Evolutionary conservation across 371 early-diverging fungal species (phyloP).

Genomic region (Mucor indicus): DNA sequence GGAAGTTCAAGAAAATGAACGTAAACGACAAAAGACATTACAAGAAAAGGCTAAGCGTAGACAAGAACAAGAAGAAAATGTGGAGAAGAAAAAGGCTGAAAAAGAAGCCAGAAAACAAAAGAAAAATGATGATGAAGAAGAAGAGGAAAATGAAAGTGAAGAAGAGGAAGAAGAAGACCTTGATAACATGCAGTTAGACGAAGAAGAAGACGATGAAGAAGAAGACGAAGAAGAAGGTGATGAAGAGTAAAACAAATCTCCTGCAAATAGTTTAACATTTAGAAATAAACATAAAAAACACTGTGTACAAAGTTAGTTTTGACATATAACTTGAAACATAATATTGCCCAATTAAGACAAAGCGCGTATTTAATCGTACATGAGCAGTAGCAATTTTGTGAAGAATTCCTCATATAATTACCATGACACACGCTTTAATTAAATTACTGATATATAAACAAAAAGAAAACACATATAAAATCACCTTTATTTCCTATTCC

Average conservation of each 20-base stretch:
- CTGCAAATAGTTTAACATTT: no score
- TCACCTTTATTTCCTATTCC: not conserved
- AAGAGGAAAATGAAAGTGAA: conserved; percentile 12
- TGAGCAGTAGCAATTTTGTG: no score
- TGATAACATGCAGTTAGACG: conserved; percentile 36
- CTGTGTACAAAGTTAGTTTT: no score
- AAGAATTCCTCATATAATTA: no score
- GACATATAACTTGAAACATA: no score
- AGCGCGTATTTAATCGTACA: no score
- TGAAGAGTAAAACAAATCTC: conserved; percentile 12
- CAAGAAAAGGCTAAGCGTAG: conserved; percentile 69
- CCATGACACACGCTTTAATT: not conserved
- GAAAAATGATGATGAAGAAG: conserved; percentile 37
- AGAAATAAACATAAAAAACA: no score
- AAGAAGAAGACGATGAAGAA: conserved; percentile 35
- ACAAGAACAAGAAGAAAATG: conserved; percentile 79
- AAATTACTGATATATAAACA: not conserved
- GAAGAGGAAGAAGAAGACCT: conserved; percentile 38
- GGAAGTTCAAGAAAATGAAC: conserved; percentile 64
- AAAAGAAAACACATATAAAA: not conserved
- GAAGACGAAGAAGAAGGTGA: conserved; percentile 27
- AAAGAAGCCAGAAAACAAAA: conserved; percentile 55
- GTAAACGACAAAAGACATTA: conserved; percentile 51
- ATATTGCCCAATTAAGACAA: no score
- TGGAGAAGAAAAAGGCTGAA: conserved; percentile 70